Evolutionary conservation across 2,329 filamentous ascomycete genomes (phyloP).

Genomic region (Microdochium paspali): DNA sequence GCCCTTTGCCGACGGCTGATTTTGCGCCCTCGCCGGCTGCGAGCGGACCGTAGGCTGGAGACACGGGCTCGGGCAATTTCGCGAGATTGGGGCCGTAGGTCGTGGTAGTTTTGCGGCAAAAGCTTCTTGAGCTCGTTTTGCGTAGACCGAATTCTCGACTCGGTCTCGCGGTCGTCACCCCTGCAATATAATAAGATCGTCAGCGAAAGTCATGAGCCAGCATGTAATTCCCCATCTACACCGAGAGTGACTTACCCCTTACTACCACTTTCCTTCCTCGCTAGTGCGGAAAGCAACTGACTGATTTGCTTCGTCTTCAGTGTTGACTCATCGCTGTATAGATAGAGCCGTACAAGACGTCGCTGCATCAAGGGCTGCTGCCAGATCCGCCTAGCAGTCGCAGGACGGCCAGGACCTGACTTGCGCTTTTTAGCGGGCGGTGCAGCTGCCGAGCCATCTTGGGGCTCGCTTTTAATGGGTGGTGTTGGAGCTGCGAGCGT

Average conservation of each 20-base stretch:
- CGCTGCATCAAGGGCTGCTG: background rate
- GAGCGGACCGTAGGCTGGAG: background rate
- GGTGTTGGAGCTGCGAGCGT: slow-evolving; percentile 7
- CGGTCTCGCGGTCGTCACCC: background rate
- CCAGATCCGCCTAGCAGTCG: background rate
- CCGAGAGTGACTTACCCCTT: background rate
- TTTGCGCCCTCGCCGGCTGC: background rate
- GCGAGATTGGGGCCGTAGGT: background rate
- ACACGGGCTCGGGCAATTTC: background rate
- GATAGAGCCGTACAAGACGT: background rate
- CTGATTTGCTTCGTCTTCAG: background rate
- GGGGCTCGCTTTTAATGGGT: slow-evolving; percentile 5
- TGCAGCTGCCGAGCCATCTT: background rate
- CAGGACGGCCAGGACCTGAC: background rate
- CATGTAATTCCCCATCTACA: too few species aligned
- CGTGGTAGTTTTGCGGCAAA: background rate
- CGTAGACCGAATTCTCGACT: background rate
- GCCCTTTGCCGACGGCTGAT: background rate
- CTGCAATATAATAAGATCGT: background rate
- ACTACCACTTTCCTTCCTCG: background rate
- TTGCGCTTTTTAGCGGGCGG: background rate
- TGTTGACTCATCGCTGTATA: background rate
- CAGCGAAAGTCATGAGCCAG: background rate
- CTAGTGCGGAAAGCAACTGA: background rate
- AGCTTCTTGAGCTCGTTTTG: slow-evolving; percentile 1